Conservation (phyloP, 306 rosid species). For the Hippophae tibetana region DNA sequence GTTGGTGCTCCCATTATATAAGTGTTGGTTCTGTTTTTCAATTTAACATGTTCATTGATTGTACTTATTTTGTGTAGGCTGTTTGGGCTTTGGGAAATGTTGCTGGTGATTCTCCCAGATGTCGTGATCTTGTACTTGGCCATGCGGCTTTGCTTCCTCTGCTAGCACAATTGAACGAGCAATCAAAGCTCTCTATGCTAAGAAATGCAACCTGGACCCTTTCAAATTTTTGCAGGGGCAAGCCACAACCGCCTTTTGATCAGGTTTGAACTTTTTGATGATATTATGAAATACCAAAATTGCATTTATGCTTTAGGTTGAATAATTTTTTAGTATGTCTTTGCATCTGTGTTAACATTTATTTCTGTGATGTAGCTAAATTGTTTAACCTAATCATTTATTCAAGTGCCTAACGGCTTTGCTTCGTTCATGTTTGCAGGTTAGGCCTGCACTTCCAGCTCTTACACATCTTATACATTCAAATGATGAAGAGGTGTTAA, state of each 20-base stretch:
- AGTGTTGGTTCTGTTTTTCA: no score
- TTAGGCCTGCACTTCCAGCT: constrained; percentile 94
- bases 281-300: no score
- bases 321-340: no score
- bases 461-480: constrained; percentile 78
- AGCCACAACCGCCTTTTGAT: constrained; percentile 91
- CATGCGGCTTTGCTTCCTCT: constrained; percentile 73
- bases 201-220: constrained; percentile 97
- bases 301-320: no score
- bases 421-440: constrained; percentile 26
- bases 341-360: no score
- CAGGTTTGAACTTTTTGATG: constrained; percentile 39
- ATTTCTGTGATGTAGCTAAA: no score
- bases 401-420: no score
- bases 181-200: constrained; percentile 87
- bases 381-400: no score
- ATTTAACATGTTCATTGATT: no score
- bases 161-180: constrained; percentile 74
- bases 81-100: constrained; percentile 96
- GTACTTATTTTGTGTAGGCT: constrained; percentile 32
- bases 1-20: no score
- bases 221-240: constrained; percentile 94
- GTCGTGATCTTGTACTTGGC: constrained; percentile 83
- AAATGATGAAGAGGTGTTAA: constrained; percentile 88
- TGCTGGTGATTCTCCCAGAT: constrained; percentile 92